These are phyloP conservation scores for Erythrophleum ivorense DNA, from an alignment of 331 rosid species.

Conservation along the genomic window DNA sequence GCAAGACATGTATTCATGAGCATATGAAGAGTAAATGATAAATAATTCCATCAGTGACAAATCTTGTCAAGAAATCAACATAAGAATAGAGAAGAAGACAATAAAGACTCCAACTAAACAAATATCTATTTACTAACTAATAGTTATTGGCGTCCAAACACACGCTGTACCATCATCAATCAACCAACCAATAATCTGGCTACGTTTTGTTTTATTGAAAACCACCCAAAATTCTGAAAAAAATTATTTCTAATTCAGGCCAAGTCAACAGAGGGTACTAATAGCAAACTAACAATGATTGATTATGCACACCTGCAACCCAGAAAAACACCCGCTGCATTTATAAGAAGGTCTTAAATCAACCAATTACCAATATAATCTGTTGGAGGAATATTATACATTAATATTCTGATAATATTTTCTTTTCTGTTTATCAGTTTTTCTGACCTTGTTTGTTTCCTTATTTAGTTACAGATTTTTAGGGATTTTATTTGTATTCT, in stretches of 20 bases:
- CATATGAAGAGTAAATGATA: constrained; percentile 32
- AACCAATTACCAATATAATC: constrained; percentile 25
- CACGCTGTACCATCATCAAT: neutral
- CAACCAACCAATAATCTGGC: neutral
- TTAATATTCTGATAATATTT: too few species aligned
- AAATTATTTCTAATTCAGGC: neutral
- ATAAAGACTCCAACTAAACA: constrained; percentile 6
- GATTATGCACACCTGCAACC: neutral
- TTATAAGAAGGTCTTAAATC: neutral
- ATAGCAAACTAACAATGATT: constrained; percentile 15
- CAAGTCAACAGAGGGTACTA: neutral
- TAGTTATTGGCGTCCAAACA: neutral
- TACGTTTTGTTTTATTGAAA: neutral
- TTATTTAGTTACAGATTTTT: too few species aligned
- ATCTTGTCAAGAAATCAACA: neutral
- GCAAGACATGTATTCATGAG: neutral
- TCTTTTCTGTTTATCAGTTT: too few species aligned
- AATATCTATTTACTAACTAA: constrained; percentile 14
- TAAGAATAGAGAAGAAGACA: neutral
- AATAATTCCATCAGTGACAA: neutral
- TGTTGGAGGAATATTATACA: too few species aligned
- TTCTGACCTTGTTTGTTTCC: too few species aligned
- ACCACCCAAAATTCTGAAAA: constrained; percentile 23
- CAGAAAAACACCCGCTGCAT: neutral
- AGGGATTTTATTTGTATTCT: too few species aligned